These are phyloP conservation scores for Brettanomyces custersianus DNA, from an alignment of 805 yeast genomes.

Conservation along the genomic window DNA sequence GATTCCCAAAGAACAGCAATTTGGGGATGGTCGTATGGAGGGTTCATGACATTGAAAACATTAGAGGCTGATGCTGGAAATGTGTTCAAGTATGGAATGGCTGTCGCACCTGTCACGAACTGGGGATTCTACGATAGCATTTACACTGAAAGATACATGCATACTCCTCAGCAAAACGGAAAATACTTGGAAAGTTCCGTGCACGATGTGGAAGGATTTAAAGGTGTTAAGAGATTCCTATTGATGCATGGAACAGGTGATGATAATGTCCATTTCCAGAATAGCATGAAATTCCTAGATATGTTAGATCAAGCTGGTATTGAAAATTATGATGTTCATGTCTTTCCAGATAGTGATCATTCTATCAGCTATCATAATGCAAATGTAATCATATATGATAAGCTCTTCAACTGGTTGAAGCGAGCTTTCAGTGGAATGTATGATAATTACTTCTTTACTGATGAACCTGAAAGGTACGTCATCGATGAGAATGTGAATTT, in stretches of 20 bases:
- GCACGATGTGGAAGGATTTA: constrained; percentile 46
- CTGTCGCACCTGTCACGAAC: constrained; percentile 97
- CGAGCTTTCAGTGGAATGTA: constrained; percentile 49
- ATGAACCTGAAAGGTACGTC: too few relatives aligned
- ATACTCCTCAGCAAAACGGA: constrained; percentile 60
- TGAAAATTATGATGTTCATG: constrained; percentile 76
- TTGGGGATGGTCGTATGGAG: constrained; percentile 99
- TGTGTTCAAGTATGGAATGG: constrained; percentile 78
- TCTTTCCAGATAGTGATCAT: constrained; percentile 80
- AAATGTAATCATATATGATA: constrained; percentile 57
- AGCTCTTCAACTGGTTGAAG: constrained; percentile 53
- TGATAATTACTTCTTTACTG: constrained; percentile 11
- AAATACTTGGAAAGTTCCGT: constrained; percentile 50
- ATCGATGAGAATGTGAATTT: constrained; percentile 9
- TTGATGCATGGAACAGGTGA: constrained; percentile 97
- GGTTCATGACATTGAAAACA: constrained; percentile 83
- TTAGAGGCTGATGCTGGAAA: constrained; percentile 71
- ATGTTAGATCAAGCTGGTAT: constrained; percentile 57
- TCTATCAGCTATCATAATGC: constrained; percentile 67
- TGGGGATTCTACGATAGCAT: constrained; percentile 90
- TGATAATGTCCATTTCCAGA: constrained; percentile 94
- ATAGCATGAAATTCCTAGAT: constrained; percentile 72
- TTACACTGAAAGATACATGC: constrained; percentile 94
- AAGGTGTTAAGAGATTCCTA: constrained; percentile 55
- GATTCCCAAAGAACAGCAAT: constrained; percentile 64